Conservation (phyloP, 208 protist genomes). For the Trypanosoma rangeli region DNA sequence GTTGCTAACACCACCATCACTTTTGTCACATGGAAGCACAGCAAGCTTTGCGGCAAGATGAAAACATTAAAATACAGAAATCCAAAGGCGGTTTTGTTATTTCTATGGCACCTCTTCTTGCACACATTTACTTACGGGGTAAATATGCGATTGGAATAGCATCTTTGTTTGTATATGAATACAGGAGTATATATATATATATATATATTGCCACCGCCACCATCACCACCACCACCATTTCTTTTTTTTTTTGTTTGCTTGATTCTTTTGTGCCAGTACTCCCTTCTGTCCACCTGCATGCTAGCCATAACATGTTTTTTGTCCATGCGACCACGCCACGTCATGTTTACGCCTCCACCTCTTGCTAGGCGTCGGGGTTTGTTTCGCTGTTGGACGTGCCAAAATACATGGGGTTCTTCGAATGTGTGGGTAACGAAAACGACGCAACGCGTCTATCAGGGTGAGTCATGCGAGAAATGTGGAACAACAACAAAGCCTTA, state of each 20-base stretch:
- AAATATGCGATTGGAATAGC: neutral
- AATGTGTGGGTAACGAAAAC: constrained; percentile 89
- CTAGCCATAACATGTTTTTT: constrained; percentile 36
- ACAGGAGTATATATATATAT: neutral
- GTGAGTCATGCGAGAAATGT: constrained; percentile 82
- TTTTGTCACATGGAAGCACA: neutral
- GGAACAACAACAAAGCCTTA: constrained; percentile 88
- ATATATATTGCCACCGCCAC: too few species aligned
- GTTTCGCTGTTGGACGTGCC: constrained; percentile 73
- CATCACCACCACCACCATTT: too few species aligned
- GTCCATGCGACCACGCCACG: constrained; percentile 76
- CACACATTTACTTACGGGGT: neutral
- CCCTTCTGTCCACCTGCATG: constrained; percentile 37
- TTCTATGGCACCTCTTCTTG: neutral
- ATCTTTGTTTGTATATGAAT: neutral
- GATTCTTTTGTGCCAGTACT: neutral
- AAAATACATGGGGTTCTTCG: constrained; percentile 62
- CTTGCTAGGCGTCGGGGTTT: constrained; percentile 62
- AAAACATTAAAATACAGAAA: neutral
- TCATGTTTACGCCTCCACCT: constrained; percentile 88
- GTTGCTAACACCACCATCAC: neutral
- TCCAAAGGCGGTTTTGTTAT: neutral
- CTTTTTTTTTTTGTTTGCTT: constrained; percentile 1
- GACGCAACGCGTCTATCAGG: constrained; percentile 89
- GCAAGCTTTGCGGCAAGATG: neutral